These are phyloP conservation scores for Penstemon eatonii DNA, from an alignment of 257 asterid species.

Conservation along the genomic window DNA sequence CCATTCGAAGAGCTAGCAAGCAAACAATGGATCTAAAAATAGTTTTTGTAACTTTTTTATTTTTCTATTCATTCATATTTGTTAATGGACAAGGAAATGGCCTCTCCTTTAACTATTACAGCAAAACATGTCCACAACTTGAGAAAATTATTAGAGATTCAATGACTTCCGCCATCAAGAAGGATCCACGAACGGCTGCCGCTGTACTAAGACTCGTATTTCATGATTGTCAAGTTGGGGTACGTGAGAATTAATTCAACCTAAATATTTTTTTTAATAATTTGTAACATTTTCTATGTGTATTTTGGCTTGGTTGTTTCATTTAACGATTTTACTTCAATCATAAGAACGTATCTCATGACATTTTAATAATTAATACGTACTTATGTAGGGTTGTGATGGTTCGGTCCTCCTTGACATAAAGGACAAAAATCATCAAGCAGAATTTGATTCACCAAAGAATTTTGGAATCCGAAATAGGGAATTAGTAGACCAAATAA, in stretches of 20 bases:
- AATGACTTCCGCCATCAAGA: conserved; percentile 22
- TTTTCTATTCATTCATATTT: background rate
- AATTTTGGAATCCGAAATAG: conserved; percentile 43
- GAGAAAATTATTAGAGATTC: conserved; percentile 32
- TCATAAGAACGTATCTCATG: too few relatives aligned
- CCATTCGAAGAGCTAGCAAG: too few relatives aligned
- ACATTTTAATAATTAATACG: too few relatives aligned
- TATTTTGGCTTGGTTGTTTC: too few relatives aligned
- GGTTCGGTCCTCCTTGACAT: conserved; percentile 46
- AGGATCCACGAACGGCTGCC: conserved; percentile 37
- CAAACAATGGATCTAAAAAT: conserved; percentile 41
- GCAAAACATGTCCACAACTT: conserved; percentile 33
- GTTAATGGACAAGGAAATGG: conserved; percentile 18
- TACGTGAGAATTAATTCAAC: background rate
- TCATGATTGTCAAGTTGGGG: conserved; percentile 53
- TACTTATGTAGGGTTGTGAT: conserved; percentile 40
- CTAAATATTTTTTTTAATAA: too few relatives aligned
- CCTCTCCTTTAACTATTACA: conserved; percentile 37
- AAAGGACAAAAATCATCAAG: background rate
- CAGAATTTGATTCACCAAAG: conserved; percentile 32
- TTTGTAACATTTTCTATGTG: too few relatives aligned
- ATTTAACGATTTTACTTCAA: too few relatives aligned
- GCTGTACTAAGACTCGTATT: conserved; percentile 45
- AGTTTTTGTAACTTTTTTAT: background rate
- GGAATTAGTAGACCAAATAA: conserved; percentile 32